Conservation (phyloP, 73 alveolate species). For the Tetrahymena thermophila region DNA sequence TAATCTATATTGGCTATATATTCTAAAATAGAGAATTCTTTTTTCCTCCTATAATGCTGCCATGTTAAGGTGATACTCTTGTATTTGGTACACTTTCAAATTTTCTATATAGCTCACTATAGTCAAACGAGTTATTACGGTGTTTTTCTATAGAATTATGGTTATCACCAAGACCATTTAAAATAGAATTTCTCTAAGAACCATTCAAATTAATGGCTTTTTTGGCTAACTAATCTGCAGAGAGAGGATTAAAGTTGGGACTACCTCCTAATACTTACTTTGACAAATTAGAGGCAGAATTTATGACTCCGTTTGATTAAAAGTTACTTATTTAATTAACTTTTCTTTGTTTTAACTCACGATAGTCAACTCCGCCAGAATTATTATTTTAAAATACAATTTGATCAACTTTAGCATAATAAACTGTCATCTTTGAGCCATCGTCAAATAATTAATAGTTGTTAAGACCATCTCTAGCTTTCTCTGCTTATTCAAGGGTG, state of each 20-base stretch:
- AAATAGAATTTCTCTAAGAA: background rate
- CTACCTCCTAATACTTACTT: background rate
- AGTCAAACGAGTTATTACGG: background rate
- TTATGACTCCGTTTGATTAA: background rate
- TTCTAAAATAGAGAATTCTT: background rate
- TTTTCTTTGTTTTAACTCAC: background rate
- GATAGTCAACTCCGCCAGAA: constrained; percentile 44
- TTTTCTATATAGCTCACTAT: background rate
- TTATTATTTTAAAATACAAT: constrained; percentile 30
- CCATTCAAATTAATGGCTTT: background rate
- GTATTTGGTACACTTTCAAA: background rate
- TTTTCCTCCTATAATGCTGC: background rate
- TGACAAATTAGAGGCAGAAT: background rate
- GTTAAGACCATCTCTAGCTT: constrained; percentile 17
- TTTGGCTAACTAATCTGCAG: background rate
- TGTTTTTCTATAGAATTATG: background rate
- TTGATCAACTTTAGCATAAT: constrained; percentile 15
- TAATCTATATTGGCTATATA: background rate
- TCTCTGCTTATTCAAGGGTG: constrained; percentile 12
- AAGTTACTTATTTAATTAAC: background rate
- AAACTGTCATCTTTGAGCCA: constrained; percentile 34
- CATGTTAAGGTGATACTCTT: background rate
- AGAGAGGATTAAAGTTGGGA: background rate
- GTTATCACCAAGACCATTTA: background rate
- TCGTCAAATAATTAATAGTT: constrained; percentile 6